phyloP scores from a whole-genome alignment of 805 yeast genomes.

The Kazachstania viticola region DNA sequence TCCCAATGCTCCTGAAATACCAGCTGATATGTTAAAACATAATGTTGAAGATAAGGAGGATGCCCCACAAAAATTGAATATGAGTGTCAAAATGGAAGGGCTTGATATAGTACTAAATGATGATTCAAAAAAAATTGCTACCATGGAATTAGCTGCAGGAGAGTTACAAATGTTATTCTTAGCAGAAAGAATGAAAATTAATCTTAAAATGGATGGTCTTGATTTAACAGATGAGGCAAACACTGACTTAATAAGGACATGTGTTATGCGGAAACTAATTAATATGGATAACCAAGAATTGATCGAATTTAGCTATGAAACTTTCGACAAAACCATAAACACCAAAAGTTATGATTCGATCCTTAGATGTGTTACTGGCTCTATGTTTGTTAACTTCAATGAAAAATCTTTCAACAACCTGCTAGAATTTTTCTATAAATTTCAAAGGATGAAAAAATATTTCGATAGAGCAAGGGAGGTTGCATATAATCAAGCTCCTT shows the following conservation, averaged over 20 bases:
- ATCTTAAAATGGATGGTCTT: slow-evolving; percentile 65
- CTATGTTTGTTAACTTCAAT: slow-evolving; percentile 64
- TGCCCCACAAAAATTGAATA: slow-evolving; percentile 66
- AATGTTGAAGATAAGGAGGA: slow-evolving; percentile 45
- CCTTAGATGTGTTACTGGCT: slow-evolving; percentile 43
- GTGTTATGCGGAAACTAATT: slow-evolving; percentile 52
- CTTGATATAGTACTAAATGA: slow-evolving; percentile 69
- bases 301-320: slow-evolving; percentile 76
- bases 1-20: slow-evolving; percentile 55
- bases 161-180: slow-evolving; percentile 50
- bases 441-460: slow-evolving; percentile 76
- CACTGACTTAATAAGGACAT: slow-evolving; percentile 47
- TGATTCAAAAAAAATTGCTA: slow-evolving; percentile 72
- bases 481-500: slow-evolving; percentile 72
- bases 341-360: slow-evolving; percentile 34
- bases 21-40: slow-evolving; percentile 62
- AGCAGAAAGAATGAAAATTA: slow-evolving; percentile 68
- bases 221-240: slow-evolving; percentile 66
- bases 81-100: slow-evolving; percentile 58
- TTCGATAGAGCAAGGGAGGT: slow-evolving; percentile 84
- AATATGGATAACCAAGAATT: slow-evolving; percentile 66
- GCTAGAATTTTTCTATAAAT: slow-evolving; percentile 54
- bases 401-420: slow-evolving; percentile 70
- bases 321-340: slow-evolving; percentile 48
- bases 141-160: slow-evolving; percentile 65